Conservation (phyloP, 2,329 filamentous ascomycete genomes). For the Alternaria arborescens region DNA sequence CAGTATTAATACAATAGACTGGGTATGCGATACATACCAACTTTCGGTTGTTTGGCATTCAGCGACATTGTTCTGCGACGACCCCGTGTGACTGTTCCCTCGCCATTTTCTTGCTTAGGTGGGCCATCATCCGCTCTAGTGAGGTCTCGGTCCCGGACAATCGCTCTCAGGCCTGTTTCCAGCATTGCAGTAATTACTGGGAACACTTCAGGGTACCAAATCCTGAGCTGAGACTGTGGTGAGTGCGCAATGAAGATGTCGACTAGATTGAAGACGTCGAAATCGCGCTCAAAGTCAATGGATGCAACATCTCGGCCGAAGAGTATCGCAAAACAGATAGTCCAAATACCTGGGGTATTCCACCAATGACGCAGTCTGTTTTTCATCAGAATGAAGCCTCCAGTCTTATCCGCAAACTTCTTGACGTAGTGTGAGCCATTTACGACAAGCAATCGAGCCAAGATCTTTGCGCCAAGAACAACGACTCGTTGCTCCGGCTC, state of each 20-base stretch:
- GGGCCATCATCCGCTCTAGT: constrained; percentile 26
- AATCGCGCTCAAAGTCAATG: constrained; percentile 75
- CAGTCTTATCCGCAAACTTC: constrained; percentile 86
- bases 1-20: constrained; percentile 8
- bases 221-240: constrained; percentile 60
- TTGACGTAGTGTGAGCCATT: constrained; percentile 83
- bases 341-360: constrained; percentile 85
- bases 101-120: constrained; percentile 28
- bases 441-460: constrained; percentile 82
- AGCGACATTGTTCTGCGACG: constrained; percentile 73
- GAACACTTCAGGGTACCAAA: constrained; percentile 80
- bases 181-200: constrained; percentile 86
- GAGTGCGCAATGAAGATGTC: constrained; percentile 69
- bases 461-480: constrained; percentile 79
- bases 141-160: constrained; percentile 47
- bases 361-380: constrained; percentile 86
- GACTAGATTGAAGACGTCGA: constrained; percentile 77
- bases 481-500: constrained; percentile 87
- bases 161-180: constrained; percentile 76
- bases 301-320: constrained; percentile 83
- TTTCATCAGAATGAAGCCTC: constrained; percentile 87
- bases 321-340: constrained; percentile 84
- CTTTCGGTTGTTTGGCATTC: constrained; percentile 61
- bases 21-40: constrained; percentile 32
- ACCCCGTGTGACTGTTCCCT: constrained; percentile 47